Conservation (phyloP, 2,329 filamentous ascomycete species). For the Pyricularia sp. region DNA sequence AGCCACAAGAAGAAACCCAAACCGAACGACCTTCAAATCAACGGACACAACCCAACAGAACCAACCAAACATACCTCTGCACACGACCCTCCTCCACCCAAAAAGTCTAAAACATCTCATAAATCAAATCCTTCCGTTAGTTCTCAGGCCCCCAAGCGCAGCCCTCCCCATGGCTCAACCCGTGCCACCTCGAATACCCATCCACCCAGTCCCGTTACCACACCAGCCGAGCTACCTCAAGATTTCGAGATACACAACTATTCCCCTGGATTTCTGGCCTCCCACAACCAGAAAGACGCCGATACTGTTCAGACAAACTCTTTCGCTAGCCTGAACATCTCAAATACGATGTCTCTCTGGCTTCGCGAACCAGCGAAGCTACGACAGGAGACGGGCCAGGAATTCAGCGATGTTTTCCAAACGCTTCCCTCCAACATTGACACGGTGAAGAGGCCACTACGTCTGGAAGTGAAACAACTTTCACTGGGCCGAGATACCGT, state of each 20-base stretch:
- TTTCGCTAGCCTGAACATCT: conserved; percentile 62
- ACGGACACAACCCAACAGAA: conserved; percentile 49
- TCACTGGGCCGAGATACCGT: conserved; percentile 33
- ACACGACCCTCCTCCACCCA: conserved; percentile 44
- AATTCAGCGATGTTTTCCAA: conserved; percentile 56
- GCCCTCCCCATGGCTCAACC: conserved; percentile 51
- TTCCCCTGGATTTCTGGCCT: conserved; percentile 60
- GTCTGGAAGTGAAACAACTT: conserved; percentile 39
- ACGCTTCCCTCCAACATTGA: conserved; percentile 30
- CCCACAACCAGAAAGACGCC: conserved; percentile 53
- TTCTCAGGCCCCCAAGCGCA: conserved; percentile 52
- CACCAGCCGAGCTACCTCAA: conserved; percentile 51
- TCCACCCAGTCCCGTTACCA: conserved; percentile 64
- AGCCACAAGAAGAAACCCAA: conserved; percentile 81
- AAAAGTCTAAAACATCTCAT: conserved; percentile 74
- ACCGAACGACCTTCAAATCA: conserved; percentile 52
- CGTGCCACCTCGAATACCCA: conserved; percentile 40
- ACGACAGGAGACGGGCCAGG: conserved; percentile 52
- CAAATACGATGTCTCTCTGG: conserved; percentile 66
- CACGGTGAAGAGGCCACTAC: conserved; percentile 26
- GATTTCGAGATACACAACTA: conserved; percentile 55
- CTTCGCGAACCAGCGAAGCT: conserved; percentile 60
- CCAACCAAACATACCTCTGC: conserved; percentile 31
- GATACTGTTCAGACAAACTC: conserved; percentile 58
- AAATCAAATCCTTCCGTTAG: conserved; percentile 64